Percentiles rank a stretch among this genome's conserved stretches.
These are phyloP conservation scores for Suillus decipiens DNA, from an alignment of 768 basidiomycete species.

Conservation along the genomic window DNA sequence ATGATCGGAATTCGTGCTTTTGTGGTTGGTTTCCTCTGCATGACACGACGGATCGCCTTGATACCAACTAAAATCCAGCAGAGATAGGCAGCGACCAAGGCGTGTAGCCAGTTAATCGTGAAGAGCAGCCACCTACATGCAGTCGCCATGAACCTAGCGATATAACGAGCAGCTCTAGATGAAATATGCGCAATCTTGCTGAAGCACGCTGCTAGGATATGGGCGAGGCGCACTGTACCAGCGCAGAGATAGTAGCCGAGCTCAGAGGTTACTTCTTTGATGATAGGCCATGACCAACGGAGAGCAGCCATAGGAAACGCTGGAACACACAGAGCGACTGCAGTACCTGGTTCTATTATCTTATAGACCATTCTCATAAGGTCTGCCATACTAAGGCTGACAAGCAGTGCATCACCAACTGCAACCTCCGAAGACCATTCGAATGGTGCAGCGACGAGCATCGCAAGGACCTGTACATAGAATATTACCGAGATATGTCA, in stretches of 20 bases:
- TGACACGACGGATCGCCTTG: background rate
- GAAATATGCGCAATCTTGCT: background rate
- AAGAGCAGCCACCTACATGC: background rate
- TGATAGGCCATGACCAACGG: background rate
- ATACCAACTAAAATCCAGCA: background rate
- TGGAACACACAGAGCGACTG: background rate
- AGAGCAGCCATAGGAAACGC: background rate
- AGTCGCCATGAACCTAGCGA: background rate
- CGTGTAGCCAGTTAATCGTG: background rate
- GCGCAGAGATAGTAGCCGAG: background rate
- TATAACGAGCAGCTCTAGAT: background rate
- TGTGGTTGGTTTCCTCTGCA: background rate
- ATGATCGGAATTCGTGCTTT: background rate
- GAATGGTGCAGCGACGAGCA: constrained; percentile 1
- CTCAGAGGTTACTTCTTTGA: background rate
- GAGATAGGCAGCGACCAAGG: background rate
- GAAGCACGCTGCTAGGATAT: background rate
- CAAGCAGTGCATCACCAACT: background rate
- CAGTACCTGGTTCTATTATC: background rate
- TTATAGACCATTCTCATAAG: background rate
- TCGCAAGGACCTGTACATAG: background rate
- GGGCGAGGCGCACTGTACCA: background rate
- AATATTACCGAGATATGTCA: background rate
- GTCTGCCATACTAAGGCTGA: background rate
- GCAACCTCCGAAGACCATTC: background rate